A percentile compares a stretch with the other conserved stretches of the same genome.
These are phyloP conservation scores for Trypanosoma brucei DNA, from an alignment of 208 protist genomes.

Conservation along the genomic window DNA sequence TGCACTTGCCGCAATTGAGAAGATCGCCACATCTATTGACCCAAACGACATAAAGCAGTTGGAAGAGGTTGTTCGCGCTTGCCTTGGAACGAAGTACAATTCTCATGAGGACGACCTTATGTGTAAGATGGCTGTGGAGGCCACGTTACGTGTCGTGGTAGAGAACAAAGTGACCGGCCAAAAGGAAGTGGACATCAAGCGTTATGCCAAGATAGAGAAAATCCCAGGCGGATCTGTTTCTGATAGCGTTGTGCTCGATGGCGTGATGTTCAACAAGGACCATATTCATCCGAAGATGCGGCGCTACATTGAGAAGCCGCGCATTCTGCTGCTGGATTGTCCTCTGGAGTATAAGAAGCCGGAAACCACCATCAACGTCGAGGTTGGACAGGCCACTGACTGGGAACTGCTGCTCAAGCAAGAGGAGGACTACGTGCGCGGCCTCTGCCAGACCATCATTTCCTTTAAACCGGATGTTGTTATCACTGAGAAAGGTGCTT, in stretches of 20 bases:
- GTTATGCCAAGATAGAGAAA: conserved; percentile 99
- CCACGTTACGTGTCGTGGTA: conserved; percentile 93
- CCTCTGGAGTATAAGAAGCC: conserved; percentile 99
- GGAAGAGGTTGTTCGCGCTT: conserved; percentile 90
- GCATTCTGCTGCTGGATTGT: conserved; percentile 98
- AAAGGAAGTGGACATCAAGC: conserved; percentile 99
- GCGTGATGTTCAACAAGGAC: conserved; percentile 99
- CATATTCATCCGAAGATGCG: conserved; percentile 99
- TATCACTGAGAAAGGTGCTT: conserved; percentile 99
- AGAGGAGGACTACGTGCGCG: conserved; percentile 98
- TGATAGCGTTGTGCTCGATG: conserved; percentile 97
- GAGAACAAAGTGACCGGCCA: conserved; percentile 76
- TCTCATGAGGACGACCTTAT: conserved; percentile 95
- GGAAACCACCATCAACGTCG: conserved; percentile 97
- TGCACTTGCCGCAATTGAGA: conserved; percentile 92
- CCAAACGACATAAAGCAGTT: conserved; percentile 88
- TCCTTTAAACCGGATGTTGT: conserved; percentile 99
- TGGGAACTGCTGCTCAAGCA: conserved; percentile 96
- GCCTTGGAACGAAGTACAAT: conserved; percentile 99
- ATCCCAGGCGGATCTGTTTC: conserved; percentile 98
- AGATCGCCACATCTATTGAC: conserved; percentile 92
- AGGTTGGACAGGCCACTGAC: conserved; percentile 97
- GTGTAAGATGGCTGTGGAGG: conserved; percentile 97
- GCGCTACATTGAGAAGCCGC: conserved; percentile 97
- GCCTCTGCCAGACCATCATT: conserved; percentile 97